Evolutionary conservation across 1,284 basidiomycete genomes (phyloP), one percentile per base, ranked within the genome.

Genomic region (Veloboletus limbatus): DNA sequence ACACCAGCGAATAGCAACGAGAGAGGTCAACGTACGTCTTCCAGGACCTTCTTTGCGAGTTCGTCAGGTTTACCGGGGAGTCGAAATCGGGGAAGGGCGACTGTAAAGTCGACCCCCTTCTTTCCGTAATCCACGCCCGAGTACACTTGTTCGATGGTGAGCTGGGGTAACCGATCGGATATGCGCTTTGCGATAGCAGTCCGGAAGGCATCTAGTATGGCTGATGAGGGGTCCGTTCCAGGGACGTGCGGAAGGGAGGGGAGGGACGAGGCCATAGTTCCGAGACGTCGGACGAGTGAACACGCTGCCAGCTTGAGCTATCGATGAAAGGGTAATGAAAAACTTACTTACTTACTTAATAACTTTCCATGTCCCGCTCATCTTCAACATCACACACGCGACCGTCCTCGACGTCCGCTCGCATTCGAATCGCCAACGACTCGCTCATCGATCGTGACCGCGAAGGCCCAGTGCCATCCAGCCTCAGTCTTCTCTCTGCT

Each of bases 31-130:
- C 85, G 63, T 57, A 93, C 93, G 58, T 80, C 77, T 30, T 78
- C 79, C 13, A 85, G 72, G 28, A 97, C 85, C 66, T 85, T 82
- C 54, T 79, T 74, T 2, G 86, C 91, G 31, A 89, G 75, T 42
- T 88, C 85, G 47, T 90, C 85, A 2, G 88, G 78, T 62, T 96
- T 96, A 32, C 84, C 91, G 5, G 84, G 83, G 40, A 97, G 75
- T 55, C 90, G 79, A 72, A 96, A 98, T 47, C 96, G 80, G 21
- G 95, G 92, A 33, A 98, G 69, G 5, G 97, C 94, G 25, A 99
- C 80, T 0, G 89, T 91, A 58, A 97, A 93, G 71, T 99, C 96
- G 37, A 81, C 84, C 14, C 88, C 91, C 70, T 96, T 95, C 71
- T 93, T 94, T 39, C 90, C 90, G 55, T 87, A 88, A 66, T 95